Evolutionary conservation across 1,284 basidiomycete species (phyloP), one percentile per base, ranked within the genome.

Genomic region (Moesziomyces sp.): DNA sequence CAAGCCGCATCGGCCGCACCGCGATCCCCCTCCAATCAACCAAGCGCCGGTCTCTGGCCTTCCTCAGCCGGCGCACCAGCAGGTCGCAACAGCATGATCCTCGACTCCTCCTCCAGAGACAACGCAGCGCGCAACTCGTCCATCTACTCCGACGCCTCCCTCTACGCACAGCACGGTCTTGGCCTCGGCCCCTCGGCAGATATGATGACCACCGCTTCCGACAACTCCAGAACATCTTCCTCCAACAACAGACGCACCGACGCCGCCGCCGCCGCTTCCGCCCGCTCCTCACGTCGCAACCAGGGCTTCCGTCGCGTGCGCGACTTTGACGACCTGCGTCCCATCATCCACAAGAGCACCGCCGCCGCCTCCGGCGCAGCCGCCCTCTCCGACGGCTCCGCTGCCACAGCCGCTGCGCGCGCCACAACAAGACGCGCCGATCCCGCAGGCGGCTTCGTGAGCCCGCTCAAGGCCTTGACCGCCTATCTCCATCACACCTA

Each of bases 401-500:
- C 72, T 16, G 72, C 72, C 9, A 74, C 72, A 2, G 71, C 65
- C 16, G 77, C 75, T 7, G 63, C 63, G 5, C 47, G 54, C n/a
- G 67, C 74, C 13, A 73, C 64, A 3, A 57, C 59, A 16, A 60
- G 80, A 7, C 63, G 82, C 34, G 82, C 82, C 5, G 82, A 83
- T 57, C 82, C 82, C 10, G 61, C 75, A 10, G 81, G 82, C 26
- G 82, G 81, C 18, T 78, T 74, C 28, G 80, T 84, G 35, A 83
- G 81, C 46, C 80, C 82, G 28, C 75, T 84, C 48, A 84, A 84
- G 54, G 82, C 82, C 9, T 59, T 84, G 55, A 82, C 82, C 24
- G 72, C 81, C 21, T 83, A 83, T 44, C 58, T 84, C 51, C 82
- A 84, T 54, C 82, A 84, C 70, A 84, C 82, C 10, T 84, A 84